Conservation (phyloP, 1,284 basidiomycete species). For the Boletus calvinii region DNA sequence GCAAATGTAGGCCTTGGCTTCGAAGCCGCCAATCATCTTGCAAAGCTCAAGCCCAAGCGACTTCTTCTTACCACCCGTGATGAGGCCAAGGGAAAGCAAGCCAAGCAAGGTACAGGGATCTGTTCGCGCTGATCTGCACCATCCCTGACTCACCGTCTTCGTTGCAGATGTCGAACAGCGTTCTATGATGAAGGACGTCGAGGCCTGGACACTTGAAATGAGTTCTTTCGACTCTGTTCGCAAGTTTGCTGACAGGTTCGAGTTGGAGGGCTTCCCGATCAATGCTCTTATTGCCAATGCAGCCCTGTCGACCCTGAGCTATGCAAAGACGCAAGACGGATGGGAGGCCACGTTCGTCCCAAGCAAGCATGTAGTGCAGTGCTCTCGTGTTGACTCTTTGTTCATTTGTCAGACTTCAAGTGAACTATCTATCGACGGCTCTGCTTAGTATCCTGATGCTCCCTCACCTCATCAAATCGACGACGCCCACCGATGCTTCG, state of each 20-base stretch:
- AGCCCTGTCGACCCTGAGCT: conserved; percentile 16
- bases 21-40: conserved; percentile 33
- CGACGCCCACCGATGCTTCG: conserved; percentile 19
- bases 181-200: conserved; percentile 20
- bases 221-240: conserved; percentile 33
- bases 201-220: conserved; percentile 29
- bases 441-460: conserved; percentile 34
- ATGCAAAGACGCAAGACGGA: conserved; percentile 29
- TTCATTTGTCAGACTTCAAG: conserved; percentile 30
- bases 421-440: conserved; percentile 35
- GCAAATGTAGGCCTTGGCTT: conserved; percentile 36
- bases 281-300: conserved; percentile 31
- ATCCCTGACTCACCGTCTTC: neutral
- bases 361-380: neutral
- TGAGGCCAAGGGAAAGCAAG: conserved; percentile 23
- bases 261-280: conserved; percentile 19
- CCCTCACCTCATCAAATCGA: conserved; percentile 33
- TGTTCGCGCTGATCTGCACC: neutral
- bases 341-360: conserved; percentile 32
- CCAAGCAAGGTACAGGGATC: conserved; percentile 21
- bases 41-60: conserved; percentile 27
- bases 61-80: conserved; percentile 33
- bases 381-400: neutral
- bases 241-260: conserved; percentile 27
- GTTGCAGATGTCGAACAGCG: conserved; percentile 23